phyloP scores from a whole-genome alignment of 352 stramenopile species.

The Globisporangium solare region DNA sequence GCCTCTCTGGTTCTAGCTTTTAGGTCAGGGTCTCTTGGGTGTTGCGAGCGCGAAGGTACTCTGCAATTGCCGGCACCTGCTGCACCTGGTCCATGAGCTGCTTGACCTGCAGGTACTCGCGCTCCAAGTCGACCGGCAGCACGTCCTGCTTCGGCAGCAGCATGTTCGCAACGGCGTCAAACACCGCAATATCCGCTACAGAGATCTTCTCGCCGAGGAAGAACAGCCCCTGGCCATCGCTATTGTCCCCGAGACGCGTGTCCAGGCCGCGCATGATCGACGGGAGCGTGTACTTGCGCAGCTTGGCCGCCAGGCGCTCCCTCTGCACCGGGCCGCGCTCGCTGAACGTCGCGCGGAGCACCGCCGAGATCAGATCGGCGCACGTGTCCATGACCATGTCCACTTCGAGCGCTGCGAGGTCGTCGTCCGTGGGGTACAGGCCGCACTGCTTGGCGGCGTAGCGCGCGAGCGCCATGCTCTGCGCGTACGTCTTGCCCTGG shows the following conservation, averaged over 20 bases:
- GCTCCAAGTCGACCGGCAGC: conserved; percentile 26
- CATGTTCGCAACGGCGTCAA: conserved; percentile 31
- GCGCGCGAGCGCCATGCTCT: conserved; percentile 34
- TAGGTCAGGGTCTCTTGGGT: conserved; percentile 8
- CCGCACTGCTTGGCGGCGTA: conserved; percentile 35
- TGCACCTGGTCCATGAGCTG: conserved; percentile 4
- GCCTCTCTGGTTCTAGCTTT: not conserved
- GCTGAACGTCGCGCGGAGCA: conserved; percentile 22
- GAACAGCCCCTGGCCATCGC: conserved; percentile 15
- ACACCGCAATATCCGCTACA: conserved; percentile 32
- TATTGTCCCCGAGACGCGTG: conserved; percentile 10
- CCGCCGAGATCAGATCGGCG: conserved; percentile 20
- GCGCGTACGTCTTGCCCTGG: conserved; percentile 25
- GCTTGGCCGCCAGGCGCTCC: conserved; percentile 10
- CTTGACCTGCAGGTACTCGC: conserved; percentile 23
- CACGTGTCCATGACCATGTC: conserved; percentile 31
- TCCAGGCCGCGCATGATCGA: conserved; percentile 21
- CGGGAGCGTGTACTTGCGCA: conserved; percentile 22
- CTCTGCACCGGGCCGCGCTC: conserved; percentile 23
- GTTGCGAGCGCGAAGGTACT: conserved; percentile 8
- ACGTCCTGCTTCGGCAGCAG: conserved; percentile 21
- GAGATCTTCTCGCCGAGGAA: conserved; percentile 30
- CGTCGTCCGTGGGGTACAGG: conserved; percentile 26
- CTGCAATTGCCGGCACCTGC: conserved; percentile 11
- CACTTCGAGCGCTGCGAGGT: conserved; percentile 25